Evolutionary conservation across 2,329 filamentous ascomycete species (phyloP), one percentile per base, ranked within the genome.

Genomic region (Polytolypa hystricis): DNA sequence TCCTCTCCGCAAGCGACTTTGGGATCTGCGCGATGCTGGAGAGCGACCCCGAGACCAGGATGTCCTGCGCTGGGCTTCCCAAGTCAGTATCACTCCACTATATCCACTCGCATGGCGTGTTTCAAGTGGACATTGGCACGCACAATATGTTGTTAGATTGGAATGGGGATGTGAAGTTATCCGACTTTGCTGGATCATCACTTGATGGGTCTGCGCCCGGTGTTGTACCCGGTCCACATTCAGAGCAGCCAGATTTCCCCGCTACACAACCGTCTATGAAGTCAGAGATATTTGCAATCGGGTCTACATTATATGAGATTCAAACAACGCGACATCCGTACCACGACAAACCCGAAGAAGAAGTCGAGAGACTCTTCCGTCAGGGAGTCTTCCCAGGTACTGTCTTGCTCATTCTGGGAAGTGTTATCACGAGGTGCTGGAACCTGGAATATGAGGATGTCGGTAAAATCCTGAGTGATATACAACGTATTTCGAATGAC

Each of bases 141-240:
- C 44, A 43, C 15, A 50, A 48, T 34, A 12, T 47, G 11, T 39
- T 48, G 16, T 27, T 50, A 4, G 46, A 47, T 30, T 25, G 33
- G 17, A 14, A 37, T 18, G 41, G 42, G 6, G 37, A 48, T 27
- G 33, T 40, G 14, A 47, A 47, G 29, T 33, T 44, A 5, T 32
- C 25, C 30, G 47, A 50, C 26, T 47, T 50, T 31, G 39, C 44
- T 27, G 42, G 46, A 17, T 40, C 42, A 11, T 49, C 47, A 10
- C 38, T 50, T 18, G 47, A 49, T 35, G 45, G 42, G 19, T 34
- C 23, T 16, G 33, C 30, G 12, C 37, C 45, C 25, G 7, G 20
- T 14, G 19, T 41, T 11, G 12, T 35, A 5, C 14, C 12, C 15
- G 27, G 37, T 21, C 11, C 25, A 8, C 15, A 15, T 3, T 23